Base-by-base conservation (phyloP, 2,329 filamentous ascomycete genomes). In the Pseudogymnoascus sp. region DNA sequence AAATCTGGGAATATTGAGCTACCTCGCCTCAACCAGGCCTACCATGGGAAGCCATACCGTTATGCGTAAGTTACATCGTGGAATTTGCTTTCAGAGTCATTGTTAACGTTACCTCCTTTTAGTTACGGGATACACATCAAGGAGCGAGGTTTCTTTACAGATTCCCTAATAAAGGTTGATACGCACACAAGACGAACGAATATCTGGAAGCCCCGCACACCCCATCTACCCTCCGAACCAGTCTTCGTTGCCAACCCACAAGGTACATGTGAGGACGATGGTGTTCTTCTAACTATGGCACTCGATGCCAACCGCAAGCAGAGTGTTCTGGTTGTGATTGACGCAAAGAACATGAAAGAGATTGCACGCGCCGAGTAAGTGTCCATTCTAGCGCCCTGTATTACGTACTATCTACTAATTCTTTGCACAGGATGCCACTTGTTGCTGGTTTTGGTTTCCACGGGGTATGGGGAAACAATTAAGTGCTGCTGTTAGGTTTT, bases 201-300 rank as follows among this genome's bases (percentile, higher is more conserved):
- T 3, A 75, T 81, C 64, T 90, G 87, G 87, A 77, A 81, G 14
- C 78, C 76, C 0, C 76, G 77, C 0, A 70, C 75, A 1, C 85
- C 81, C 0, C 85, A 90, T 67, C 86, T 84, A 0, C 87, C 88
- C 0, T 83, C 86, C 2, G 88, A 91, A 72, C 79, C 86, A 0
- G 83, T 90, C 36, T 90, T 90, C 64, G 77, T 91, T 1, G 75
- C 80, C 1, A 73, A 78, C 16, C 82, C 82, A 0, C 72, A 75
- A 12, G 75, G 72, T 1, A 67, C 67, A 4, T 77, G 75, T 0
- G 86, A 88, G 68, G 86, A 89, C 65, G 84, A 86, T 61, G 85
- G 85, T 0, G 80, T 84, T 0, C 62, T 89, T n/a, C 69, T 89
- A 63, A 83, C 77, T 41, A 80, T 89, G 0, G 82, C 90, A 5